Base-by-base conservation (phyloP, 805 yeast genomes). In the Cyberlindnera petersonii region DNA sequence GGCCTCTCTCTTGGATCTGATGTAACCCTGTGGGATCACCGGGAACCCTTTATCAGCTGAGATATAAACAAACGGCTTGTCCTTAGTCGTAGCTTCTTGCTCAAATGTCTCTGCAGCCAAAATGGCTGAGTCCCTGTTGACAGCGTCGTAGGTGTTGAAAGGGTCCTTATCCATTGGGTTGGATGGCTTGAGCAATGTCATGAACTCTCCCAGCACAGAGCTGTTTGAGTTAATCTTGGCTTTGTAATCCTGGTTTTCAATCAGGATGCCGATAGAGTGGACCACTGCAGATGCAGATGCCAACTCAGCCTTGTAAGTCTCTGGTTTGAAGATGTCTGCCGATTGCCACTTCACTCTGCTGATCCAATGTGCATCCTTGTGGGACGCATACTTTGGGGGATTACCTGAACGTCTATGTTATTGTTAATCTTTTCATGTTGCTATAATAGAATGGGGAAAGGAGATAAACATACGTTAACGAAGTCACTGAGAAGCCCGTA, bases 1-100 rank as follows among this genome's bases (percentile, higher is more conserved):
- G 0, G 96, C 91, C 43, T 71, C 77, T 49, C 96, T 65, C 52
- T 88, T 88, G 17, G 93, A 77, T 9, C 71, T 67, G 24, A 88
- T 75, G 58, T 88, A 88, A 1, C 82, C 88, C 1, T 63, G 52
- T 1, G 93, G 91, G 6, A 84, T 63, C 17, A 81, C 61, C 0
- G 89, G 87, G 37, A 77, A 74, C 38, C 81, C 80, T 34, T 68
- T 62, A 49, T 86, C 94, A 1, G 96, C 96, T 0, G 95, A 85
- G 2, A 88, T 71, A 53, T 86, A 88, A 1, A 83, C 86, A 53
- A 82, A 81, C 8, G 75, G 62, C 4, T 65, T 74, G 52, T 44
- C 49, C 29, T 46, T 46, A 7, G 20, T 13, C 26, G 20, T 31
- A n/a, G 50, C 33, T 6, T 48, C 28, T 31, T 68, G 56, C 20